Percentiles rank a stretch among this genome's conserved stretches.
Evolutionary conservation across 2,329 filamentous ascomycete species (phyloP).

Genomic region (Aspergillus fructus): DNA sequence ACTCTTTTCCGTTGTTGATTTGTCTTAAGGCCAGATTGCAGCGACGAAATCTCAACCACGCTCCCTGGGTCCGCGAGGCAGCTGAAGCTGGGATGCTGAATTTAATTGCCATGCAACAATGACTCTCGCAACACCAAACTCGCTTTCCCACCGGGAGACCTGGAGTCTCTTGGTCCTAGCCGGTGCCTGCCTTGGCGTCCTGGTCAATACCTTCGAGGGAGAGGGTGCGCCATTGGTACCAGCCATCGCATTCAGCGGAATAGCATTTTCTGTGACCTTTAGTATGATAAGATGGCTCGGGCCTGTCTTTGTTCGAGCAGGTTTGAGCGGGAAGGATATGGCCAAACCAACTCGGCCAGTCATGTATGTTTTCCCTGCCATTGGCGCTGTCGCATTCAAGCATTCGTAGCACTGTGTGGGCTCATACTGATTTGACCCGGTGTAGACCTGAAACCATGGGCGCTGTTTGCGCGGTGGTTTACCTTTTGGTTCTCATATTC

Average conservation of each 20-base stretch:
- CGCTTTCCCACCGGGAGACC: conserved; percentile 54
- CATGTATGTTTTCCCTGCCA: conserved; percentile 53
- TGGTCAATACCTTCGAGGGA: conserved; percentile 75
- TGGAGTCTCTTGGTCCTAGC: conserved; percentile 63
- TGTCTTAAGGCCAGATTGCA: conserved; percentile 34
- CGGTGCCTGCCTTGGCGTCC: conserved; percentile 67
- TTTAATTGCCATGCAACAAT: conserved; percentile 24
- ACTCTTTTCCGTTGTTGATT: conserved; percentile 4
- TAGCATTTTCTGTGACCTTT: conserved; percentile 80
- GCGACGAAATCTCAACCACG: not conserved
- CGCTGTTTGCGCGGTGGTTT: conserved; percentile 86
- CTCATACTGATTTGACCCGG: conserved; percentile 9
- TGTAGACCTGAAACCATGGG: conserved; percentile 89
- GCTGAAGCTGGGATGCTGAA: not conserved
- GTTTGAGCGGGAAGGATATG: conserved; percentile 86
- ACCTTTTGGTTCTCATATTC: conserved; percentile 80
- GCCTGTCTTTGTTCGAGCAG: conserved; percentile 80
- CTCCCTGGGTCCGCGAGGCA: not conserved
- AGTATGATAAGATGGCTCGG: conserved; percentile 92
- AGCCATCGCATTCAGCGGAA: conserved; percentile 78
- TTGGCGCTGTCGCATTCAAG: not conserved
- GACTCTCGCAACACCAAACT: conserved; percentile 26
- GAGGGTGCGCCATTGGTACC: conserved; percentile 88
- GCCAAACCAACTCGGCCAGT: conserved; percentile 73
- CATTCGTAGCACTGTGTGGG: not conserved